phyloP scores from a whole-genome alignment of 306 rosid species.

The Fragaria vesca region DNA sequence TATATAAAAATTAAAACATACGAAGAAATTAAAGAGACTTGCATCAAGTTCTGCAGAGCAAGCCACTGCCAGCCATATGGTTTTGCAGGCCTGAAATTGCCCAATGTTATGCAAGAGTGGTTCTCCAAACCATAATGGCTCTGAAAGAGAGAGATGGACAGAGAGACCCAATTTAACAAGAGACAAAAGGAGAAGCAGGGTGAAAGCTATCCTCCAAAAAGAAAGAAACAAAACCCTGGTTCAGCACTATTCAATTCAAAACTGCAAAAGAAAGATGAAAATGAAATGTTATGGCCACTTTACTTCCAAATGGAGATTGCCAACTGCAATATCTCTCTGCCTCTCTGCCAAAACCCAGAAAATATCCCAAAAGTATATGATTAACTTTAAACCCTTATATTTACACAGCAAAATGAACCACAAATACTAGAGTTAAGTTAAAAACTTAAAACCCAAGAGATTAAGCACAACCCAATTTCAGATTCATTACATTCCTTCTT shows the following conservation, averaged over 20 bases:
- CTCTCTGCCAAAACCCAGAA: background rate
- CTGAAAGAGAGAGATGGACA: background rate
- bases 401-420: background rate
- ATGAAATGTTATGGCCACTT: background rate
- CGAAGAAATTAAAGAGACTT: background rate
- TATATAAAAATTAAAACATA: background rate
- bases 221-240: slow-evolving; percentile 10
- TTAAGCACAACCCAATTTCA: slow-evolving; percentile 16
- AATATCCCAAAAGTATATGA: background rate
- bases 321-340: slow-evolving; percentile 9
- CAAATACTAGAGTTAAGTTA: slow-evolving; percentile 2
- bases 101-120: background rate
- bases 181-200: slow-evolving; percentile 8
- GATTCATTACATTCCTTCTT: background rate
- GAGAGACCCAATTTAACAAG: background rate
- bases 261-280: background rate
- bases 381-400: slow-evolving; percentile 8
- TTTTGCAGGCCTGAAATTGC: slow-evolving; percentile 28
- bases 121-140: slow-evolving; percentile 14
- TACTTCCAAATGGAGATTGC: slow-evolving; percentile 11
- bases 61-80: slow-evolving; percentile 15
- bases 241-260: background rate
- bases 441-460: slow-evolving; percentile 8
- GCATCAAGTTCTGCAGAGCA: slow-evolving; percentile 41
- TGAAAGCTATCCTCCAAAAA: slow-evolving; percentile 11